Evolutionary conservation across 1,284 basidiomycete genomes (phyloP).

Genomic region (Tylopilus sp.): DNA sequence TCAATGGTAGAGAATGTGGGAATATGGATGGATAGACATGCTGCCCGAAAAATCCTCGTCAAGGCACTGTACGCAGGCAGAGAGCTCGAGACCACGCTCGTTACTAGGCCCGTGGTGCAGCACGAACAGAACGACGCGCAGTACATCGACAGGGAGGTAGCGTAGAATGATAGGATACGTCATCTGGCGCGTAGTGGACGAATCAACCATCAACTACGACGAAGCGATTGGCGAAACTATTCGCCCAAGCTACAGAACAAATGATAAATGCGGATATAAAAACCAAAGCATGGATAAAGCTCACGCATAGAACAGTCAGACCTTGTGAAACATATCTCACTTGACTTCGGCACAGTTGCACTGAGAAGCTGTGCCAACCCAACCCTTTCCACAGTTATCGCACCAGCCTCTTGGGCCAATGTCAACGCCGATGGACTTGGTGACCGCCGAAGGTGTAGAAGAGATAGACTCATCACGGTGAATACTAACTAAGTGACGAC

Average conservation of each 20-base stretch:
- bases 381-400: conserved; percentile 69
- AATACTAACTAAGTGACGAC: conserved; percentile 81
- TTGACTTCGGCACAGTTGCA: conserved; percentile 69
- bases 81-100: conserved; percentile 52
- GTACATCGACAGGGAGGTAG: conserved; percentile 51
- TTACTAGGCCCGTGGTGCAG: conserved; percentile 48
- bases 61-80: conserved; percentile 32
- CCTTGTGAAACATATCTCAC: conserved; percentile 36
- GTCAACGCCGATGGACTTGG: conserved; percentile 58
- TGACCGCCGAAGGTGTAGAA: conserved; percentile 38
- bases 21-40: conserved; percentile 15
- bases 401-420: conserved; percentile 64
- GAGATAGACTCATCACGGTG: conserved; percentile 65
- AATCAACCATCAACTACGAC: conserved; percentile 39
- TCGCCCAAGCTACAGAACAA: conserved; percentile 29
- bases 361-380: conserved; percentile 50
- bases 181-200: conserved; percentile 30
- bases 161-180: conserved; percentile 38
- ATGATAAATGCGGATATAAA: conserved; percentile 5
- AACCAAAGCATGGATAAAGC: conserved; percentile 5
- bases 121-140: conserved; percentile 59
- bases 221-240: conserved; percentile 34
- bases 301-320: conserved; percentile 24
- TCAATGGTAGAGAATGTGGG: not conserved
- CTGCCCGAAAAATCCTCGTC: conserved; percentile 33